Conservation (phyloP, 2,329 filamentous ascomycete species). For the Penicillium sp. region DNA sequence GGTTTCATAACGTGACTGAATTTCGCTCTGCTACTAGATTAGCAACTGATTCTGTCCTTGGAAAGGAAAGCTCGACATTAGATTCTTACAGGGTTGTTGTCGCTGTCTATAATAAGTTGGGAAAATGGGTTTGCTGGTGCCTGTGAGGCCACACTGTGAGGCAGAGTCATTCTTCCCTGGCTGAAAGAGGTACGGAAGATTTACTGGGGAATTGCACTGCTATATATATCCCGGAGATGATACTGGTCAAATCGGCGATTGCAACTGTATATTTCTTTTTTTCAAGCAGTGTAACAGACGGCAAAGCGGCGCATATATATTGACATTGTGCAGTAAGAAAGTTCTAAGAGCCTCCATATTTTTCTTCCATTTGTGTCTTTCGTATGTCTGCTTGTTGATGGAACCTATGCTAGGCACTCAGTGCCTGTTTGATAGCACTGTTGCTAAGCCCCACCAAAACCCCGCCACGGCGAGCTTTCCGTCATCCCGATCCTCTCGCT, state of each 20-base stretch:
- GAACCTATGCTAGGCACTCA: slow-evolving; percentile 3
- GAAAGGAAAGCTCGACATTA: slow-evolving; percentile 24
- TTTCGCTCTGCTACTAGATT: slow-evolving; percentile 37
- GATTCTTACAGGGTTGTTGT: slow-evolving; percentile 66
- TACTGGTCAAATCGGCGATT: not conserved
- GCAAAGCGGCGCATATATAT: not conserved
- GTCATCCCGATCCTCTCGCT: slow-evolving; percentile 25
- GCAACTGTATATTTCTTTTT: slow-evolving; percentile 11
- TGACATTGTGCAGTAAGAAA: not conserved
- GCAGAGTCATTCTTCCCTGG: slow-evolving; percentile 12
- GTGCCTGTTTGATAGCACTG: not conserved
- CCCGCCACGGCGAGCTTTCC: slow-evolving; percentile 36
- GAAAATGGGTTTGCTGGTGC: slow-evolving; percentile 70
- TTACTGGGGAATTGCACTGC: not conserved
- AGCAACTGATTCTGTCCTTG: not conserved
- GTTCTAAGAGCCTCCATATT: not conserved
- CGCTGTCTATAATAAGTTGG: slow-evolving; percentile 70
- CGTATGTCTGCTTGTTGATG: not conserved
- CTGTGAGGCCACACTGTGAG: slow-evolving; percentile 2
- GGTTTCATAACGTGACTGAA: slow-evolving; percentile 73
- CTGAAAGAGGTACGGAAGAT: not conserved
- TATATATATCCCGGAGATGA: slow-evolving; percentile 2
- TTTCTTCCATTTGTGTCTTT: not conserved
- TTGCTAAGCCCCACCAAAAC: slow-evolving; percentile 34
- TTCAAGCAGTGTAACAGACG: not conserved